Evolutionary conservation across 768 basidiomycete genomes (phyloP), one percentile per base, ranked within the genome.

Genomic region (Lactarius pseudohatsudake): DNA sequence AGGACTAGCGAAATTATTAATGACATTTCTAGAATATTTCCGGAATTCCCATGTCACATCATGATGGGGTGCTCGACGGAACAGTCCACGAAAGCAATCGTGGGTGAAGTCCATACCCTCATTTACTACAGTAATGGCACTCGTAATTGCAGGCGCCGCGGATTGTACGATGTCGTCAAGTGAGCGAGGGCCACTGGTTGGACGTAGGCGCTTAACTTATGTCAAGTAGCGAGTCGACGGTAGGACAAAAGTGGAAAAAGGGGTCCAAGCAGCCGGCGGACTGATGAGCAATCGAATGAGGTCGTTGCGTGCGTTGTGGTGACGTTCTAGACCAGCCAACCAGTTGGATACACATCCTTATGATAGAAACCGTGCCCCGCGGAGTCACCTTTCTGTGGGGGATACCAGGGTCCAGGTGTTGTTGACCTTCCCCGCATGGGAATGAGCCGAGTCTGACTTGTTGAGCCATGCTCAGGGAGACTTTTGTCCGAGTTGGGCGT

Each of bases 221-320:
- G 28, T 20, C 3, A 3, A 28, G 28, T 60, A 53, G 50, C n/a
- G 57, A 63, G 66, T 62, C 50, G 54, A 67, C 53, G 22, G 40
- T 45, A 38, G 50, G 10, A 47, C 61, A 36, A 63, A 67, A 32
- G 26, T 9, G 40, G 30, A n/a, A 16, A 67, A 63, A 59, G 62
- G 62, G 66, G 41, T 18, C 34, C 43, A 30, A 22, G 26, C n/a
- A 53, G 66, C 53, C 66, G 66, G 66, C 62, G 58, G 66, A 41
- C 28, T 26, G n/a, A 28, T 3, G 26, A 38, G 54, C 36, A 38
- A 38, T 38, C 36, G 36, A 38, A 47, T 22, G 32, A 26, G 26
- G 32, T 45, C 13, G 30, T 26, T 22, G n/a, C 32, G 47, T 22
- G n/a, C 32, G 47, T 57, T 13, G 58, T 40, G 22, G 43, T n/a